Conservation (phyloP, 179 eudicot species). For the Kewa caespitosa region DNA sequence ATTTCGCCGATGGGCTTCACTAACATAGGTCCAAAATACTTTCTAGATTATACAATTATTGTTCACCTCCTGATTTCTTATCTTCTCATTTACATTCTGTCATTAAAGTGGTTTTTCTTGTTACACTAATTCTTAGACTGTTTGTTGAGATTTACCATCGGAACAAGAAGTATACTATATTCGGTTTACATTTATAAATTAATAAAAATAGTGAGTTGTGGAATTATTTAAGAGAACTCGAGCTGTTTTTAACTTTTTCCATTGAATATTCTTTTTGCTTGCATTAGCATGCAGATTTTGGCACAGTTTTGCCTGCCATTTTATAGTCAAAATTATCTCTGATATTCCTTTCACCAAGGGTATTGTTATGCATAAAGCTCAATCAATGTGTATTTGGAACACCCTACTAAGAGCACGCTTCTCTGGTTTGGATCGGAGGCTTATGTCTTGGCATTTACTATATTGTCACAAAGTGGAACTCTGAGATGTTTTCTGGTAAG, state of each 20-base stretch:
- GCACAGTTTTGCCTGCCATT: not conserved
- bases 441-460: not conserved
- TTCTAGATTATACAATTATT: conserved; percentile 19
- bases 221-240: not conserved
- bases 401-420: not conserved
- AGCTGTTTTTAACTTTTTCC: not conserved
- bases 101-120: conserved; percentile 12
- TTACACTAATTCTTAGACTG: conserved; percentile 28
- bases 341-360: not conserved
- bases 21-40: conserved; percentile 26
- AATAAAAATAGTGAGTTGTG: conserved; percentile 30
- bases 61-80: conserved; percentile 15
- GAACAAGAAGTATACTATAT: conserved; percentile 23
- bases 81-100: conserved; percentile 16
- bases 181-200: conserved; percentile 32
- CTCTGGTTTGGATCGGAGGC: not conserved
- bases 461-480: no score
- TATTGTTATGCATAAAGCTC: not conserved
- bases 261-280: not conserved
- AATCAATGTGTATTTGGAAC: not conserved
- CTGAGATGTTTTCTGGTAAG: no score
- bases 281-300: not conserved
- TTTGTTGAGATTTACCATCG: conserved; percentile 22
- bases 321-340: not conserved
- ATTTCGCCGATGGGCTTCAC: conserved; percentile 18